Evolutionary conservation across 768 basidiomycete genomes (phyloP).

Genomic region (Mycena galopus): DNA sequence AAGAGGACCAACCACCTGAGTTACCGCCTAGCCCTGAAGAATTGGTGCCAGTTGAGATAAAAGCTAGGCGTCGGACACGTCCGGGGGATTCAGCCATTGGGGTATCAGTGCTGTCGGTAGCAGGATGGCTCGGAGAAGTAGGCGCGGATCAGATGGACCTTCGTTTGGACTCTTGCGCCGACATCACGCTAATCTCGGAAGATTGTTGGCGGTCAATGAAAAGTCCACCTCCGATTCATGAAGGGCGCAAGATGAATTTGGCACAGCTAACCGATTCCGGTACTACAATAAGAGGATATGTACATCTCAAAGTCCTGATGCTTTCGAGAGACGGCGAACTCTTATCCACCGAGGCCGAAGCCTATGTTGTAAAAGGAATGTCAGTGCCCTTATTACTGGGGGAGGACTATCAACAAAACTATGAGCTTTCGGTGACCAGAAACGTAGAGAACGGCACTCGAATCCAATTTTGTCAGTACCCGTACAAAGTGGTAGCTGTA

Average conservation of each 20-base stretch:
- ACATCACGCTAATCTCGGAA: not conserved
- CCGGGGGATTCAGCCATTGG: not conserved
- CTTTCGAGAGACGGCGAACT: not conserved
- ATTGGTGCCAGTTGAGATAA: not conserved
- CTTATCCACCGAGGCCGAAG: too few species aligned
- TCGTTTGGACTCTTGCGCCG: not conserved
- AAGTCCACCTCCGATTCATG: not conserved
- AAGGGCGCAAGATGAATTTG: not conserved
- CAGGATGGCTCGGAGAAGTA: not conserved
- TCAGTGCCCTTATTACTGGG: not conserved
- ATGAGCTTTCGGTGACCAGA: not conserved
- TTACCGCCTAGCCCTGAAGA: too few species aligned
- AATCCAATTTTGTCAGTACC: not conserved
- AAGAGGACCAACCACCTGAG: not conserved
- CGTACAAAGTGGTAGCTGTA: not conserved
- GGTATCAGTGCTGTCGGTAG: not conserved
- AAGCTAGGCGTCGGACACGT: not conserved
- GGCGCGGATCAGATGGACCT: not conserved
- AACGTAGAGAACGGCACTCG: not conserved
- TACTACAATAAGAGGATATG: not conserved
- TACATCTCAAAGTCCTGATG: not conserved
- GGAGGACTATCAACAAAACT: not conserved
- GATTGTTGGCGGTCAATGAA: not conserved
- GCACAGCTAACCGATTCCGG: not conserved
- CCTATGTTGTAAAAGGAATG: too few species aligned